Percentiles rank a stretch among this genome's conserved stretches.
Conservation (phyloP, 345 rosid species). For the Brassica carinata region DNA sequence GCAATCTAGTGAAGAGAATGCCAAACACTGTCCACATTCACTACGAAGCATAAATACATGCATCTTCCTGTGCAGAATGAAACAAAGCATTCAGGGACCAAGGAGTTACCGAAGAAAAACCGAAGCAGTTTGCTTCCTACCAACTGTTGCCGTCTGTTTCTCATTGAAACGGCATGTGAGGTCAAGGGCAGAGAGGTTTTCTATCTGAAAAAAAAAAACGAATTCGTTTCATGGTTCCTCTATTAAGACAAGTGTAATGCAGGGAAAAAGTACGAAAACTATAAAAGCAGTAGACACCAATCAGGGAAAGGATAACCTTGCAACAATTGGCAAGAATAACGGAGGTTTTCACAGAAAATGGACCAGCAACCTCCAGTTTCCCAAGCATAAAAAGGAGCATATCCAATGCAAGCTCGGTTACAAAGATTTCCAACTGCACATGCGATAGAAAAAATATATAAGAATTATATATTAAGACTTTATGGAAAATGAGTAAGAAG, state of each 20-base stretch:
- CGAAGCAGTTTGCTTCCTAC: constrained; percentile 68
- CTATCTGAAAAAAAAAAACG: constrained; percentile 56
- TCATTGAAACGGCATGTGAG: constrained; percentile 63
- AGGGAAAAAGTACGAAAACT: constrained; percentile 2
- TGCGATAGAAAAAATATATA: constrained; percentile 34
- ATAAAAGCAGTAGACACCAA: constrained; percentile 12
- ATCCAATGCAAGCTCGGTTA: constrained; percentile 83
- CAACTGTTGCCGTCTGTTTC: constrained; percentile 58
- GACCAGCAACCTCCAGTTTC: constrained; percentile 84
- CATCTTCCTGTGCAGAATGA: constrained; percentile 14
- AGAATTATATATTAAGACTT: constrained; percentile 16
- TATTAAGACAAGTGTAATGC: background rate
- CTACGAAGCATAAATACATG: constrained; percentile 17
- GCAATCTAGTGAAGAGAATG: constrained; percentile 15
- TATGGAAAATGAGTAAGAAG: constrained; percentile 15
- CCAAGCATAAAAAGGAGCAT: constrained; percentile 77
- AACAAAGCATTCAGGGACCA: constrained; percentile 20
- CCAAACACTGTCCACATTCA: constrained; percentile 14
- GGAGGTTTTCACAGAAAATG: constrained; percentile 71
- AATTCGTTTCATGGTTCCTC: constrained; percentile 1
- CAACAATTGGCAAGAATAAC: constrained; percentile 70
- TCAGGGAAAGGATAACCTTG: constrained; percentile 57
- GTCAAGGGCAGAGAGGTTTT: constrained; percentile 73
- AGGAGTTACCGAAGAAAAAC: constrained; percentile 65
- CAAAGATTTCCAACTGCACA: constrained; percentile 68